phyloP scores from a whole-genome alignment of 352 stramenopile genomes.

The Phytophthora ramorum region DNA sequence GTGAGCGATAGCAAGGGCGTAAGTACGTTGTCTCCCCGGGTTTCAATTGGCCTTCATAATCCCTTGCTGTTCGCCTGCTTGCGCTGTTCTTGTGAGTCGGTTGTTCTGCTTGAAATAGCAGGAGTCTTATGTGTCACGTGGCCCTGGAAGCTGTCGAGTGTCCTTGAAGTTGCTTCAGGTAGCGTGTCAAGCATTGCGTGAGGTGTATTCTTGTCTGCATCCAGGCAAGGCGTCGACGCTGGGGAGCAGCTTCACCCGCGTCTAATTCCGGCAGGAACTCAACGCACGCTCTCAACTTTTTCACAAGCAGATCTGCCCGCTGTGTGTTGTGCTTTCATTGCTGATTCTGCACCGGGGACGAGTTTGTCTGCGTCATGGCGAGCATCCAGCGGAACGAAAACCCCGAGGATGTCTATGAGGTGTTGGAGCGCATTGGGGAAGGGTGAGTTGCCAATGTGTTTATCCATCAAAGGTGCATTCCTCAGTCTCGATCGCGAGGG shows the following conservation, averaged over 20 bases:
- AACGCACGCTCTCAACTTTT: neutral
- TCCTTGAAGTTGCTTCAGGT: constrained; percentile 23
- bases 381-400: constrained; percentile 73
- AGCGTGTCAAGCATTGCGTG: constrained; percentile 1
- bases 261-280: constrained; percentile 28
- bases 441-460: constrained; percentile 36
- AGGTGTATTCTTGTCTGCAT: constrained; percentile 33
- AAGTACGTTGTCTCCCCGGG: constrained; percentile 29
- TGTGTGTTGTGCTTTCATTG: constrained; percentile 6
- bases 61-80: neutral
- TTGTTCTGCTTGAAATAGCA: constrained; percentile 34
- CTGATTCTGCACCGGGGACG: constrained; percentile 18
- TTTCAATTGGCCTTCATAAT: constrained; percentile 3
- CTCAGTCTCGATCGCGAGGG: neutral
- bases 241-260: neutral
- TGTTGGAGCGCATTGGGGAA: constrained; percentile 82
- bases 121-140: constrained; percentile 17
- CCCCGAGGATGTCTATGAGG: constrained; percentile 77
- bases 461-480: constrained; percentile 9
- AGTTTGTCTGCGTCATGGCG: constrained; percentile 43
- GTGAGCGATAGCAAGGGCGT: constrained; percentile 36
- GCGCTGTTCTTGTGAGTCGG: constrained; percentile 18
- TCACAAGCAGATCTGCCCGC: too few relatives aligned
- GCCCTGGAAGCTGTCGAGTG: neutral
- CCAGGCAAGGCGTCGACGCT: neutral